Conservation (phyloP, 2,329 filamentous ascomycete genomes). For the Leptographium galeiforme region DNA sequence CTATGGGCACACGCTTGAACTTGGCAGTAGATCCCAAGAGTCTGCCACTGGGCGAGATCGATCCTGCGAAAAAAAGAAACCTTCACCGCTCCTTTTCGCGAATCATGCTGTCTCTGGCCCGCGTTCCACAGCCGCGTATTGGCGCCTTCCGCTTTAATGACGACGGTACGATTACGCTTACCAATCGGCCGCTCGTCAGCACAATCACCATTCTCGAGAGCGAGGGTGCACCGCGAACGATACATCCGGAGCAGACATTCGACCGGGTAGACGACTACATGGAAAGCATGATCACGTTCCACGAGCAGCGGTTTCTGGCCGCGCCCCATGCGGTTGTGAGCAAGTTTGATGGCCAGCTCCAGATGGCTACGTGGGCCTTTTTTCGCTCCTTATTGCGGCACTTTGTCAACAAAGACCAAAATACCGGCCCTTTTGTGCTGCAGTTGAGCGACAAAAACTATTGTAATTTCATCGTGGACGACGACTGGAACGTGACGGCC, state of each 20-base stretch:
- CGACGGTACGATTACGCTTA: slow-evolving; percentile 12
- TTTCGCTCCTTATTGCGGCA: background rate
- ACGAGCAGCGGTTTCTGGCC: slow-evolving; percentile 15
- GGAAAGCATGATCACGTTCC: slow-evolving; percentile 15
- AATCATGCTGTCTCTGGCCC: slow-evolving; percentile 18
- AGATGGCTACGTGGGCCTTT: background rate
- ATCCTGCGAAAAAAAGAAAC: slow-evolving; percentile 4
- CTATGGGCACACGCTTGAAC: slow-evolving; percentile 1
- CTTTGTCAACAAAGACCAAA: background rate
- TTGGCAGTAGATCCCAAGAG: background rate
- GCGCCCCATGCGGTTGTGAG: slow-evolving; percentile 14
- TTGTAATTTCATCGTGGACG: slow-evolving; percentile 20
- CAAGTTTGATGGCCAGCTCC: background rate
- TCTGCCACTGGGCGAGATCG: background rate
- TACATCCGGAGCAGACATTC: slow-evolving; percentile 18
- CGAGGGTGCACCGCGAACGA: slow-evolving; percentile 17
- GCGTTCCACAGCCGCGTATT: slow-evolving; percentile 16
- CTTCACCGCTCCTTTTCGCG: slow-evolving; percentile 5
- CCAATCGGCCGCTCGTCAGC: slow-evolving; percentile 10
- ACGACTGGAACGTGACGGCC: slow-evolving; percentile 19
- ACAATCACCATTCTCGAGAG: slow-evolving; percentile 19
- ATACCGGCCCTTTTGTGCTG: slow-evolving; percentile 13
- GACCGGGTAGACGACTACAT: slow-evolving; percentile 16
- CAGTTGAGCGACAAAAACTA: slow-evolving; percentile 17
- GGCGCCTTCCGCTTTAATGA: slow-evolving; percentile 16